A percentile compares a stretch with the other conserved stretches of the same genome.
Evolutionary conservation across 2,329 filamentous ascomycete species (phyloP).

Genomic region (Beauveria varroae): DNA sequence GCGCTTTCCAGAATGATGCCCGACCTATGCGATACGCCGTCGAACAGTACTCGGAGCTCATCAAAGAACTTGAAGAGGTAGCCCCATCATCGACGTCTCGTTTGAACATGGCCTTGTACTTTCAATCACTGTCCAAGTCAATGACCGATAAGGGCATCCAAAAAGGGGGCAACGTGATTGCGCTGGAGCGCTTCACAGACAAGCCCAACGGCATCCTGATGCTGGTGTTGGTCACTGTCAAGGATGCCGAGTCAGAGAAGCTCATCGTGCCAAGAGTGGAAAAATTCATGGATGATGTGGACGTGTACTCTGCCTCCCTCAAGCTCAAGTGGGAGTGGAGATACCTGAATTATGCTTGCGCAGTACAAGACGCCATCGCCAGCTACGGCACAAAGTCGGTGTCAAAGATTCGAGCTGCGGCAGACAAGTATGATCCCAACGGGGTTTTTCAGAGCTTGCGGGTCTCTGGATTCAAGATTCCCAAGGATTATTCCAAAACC

Average conservation of each 20-base stretch:
- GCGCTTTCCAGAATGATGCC: too few relatives aligned
- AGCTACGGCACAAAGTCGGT: not conserved
- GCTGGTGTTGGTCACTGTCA: constrained; percentile 22
- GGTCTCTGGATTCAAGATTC: not conserved
- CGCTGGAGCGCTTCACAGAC: constrained; percentile 22
- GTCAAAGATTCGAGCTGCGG: not conserved
- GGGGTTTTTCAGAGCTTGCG: not conserved
- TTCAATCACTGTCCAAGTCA: constrained; percentile 26
- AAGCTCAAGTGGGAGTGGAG: constrained; percentile 17
- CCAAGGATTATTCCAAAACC: not conserved
- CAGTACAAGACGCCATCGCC: not conserved
- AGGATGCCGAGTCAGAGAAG: constrained; percentile 25
- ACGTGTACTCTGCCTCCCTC: constrained; percentile 19
- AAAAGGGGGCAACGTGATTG: constrained; percentile 28
- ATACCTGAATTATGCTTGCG: not conserved
- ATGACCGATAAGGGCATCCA: constrained; percentile 22
- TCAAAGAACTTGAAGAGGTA: constrained; percentile 16
- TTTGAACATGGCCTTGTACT: constrained; percentile 16
- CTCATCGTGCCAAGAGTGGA: constrained; percentile 29
- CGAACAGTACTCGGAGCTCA: too few relatives aligned
- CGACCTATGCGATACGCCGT: too few relatives aligned
- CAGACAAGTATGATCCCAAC: not conserved
- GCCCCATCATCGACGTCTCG: constrained; percentile 14
- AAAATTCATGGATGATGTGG: constrained; percentile 25
- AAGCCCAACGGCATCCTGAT: constrained; percentile 25